Base-by-base conservation (phyloP, 257 asterid species). In the Verbascum thapsus region DNA sequence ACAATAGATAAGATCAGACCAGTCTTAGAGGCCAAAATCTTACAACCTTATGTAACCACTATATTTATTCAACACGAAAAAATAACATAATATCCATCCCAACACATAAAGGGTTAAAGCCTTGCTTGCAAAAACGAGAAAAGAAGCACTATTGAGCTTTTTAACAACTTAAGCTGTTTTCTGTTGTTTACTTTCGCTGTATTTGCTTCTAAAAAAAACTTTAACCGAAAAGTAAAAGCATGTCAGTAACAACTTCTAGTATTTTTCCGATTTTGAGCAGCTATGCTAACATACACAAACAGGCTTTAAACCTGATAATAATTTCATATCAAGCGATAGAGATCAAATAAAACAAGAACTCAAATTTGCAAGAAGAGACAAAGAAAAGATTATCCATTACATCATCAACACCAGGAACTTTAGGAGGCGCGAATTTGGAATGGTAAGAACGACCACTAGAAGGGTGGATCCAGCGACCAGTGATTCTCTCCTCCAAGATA, bases 381-480 rank as follows among this genome's bases (percentile, higher is more conserved):
- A 45, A 40, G 63, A 18, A 73, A 63, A 26, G 32, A 26, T 26
- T 26, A 26, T 26, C 32, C 32, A 73, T 80, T 83, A 87, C 97
- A 77, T 91, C 97, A 83, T 91, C 98, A 63, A 75, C 75, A 52
- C 94, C 91, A 35, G 89, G 80, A 51, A 61, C 76, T 81, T 86
- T 86, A 10, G 98, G 95, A 34, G 98, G 94, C 17, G 95, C 89
- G 64, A 86, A 91, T 66, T 88, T 88, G 10, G 87, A 74, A 61
- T 91, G 98, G 78, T 91, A 91, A 19, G 86, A 58, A 53, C 96
- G 85, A 43, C 98, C 96, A 75, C 98, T 91, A 17, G 96, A 81
- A 30, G 98, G 96, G 67, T 91, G 98, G 47, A 91, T 91, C 98
- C 98, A 91, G n/a, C 98, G 96, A 17, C 96, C 95, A 57, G 96